Base-by-base conservation (phyloP, 768 basidiomycete species). In the Collybia sordida region DNA sequence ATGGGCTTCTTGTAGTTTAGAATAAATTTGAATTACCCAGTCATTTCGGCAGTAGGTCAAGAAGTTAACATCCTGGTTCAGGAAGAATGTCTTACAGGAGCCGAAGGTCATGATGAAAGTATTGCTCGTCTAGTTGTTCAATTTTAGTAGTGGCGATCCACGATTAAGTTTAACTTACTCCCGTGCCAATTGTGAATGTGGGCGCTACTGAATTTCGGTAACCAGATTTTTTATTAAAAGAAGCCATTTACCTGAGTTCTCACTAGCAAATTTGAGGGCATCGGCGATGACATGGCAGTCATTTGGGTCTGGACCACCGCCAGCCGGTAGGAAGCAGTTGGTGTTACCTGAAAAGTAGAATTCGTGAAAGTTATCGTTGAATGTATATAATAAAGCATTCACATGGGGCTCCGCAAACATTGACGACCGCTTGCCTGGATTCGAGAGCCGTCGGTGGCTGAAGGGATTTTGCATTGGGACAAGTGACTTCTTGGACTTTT, bases 221-320 rank as follows among this genome's bases (percentile, higher is more conserved):
- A 19, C 25, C 5, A 7, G n/a, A 22, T 34, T 15, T 9, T 12
- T 23, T 22, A 25, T n/a, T n/a, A 45, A 6, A 22, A 36, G 8
- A 12, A 12, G 28, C 4, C 21, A 62, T 64, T 15, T 38, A 68
- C 75, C 76, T 23, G 68, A 64, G 57, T 78, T 77, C 64, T 79
- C 67, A 45, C 69, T 69, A 51, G 76, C 72, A 52, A 66, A 81
- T 3, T 68, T 65, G 49, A 79, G 55, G 3, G 78, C 77, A 47
- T 78, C 76, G 4, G 76, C 70, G 50, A 81, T 79, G 46, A 79
- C 64, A 58, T 71, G 63, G 52, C 74, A 78, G n/a, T 80, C 75
- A 49, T 73, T 72, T 3, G 74, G 73, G 60, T 75, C 64, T 1
- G 77, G 78, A 24, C 76, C 78, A 55, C 75, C 75, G n/a, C 74